A percentile compares a stretch with the other conserved stretches of the same genome.
phyloP scores from a whole-genome alignment of 2,329 filamentous ascomycete species.

The Colletotrichum abscissum region DNA sequence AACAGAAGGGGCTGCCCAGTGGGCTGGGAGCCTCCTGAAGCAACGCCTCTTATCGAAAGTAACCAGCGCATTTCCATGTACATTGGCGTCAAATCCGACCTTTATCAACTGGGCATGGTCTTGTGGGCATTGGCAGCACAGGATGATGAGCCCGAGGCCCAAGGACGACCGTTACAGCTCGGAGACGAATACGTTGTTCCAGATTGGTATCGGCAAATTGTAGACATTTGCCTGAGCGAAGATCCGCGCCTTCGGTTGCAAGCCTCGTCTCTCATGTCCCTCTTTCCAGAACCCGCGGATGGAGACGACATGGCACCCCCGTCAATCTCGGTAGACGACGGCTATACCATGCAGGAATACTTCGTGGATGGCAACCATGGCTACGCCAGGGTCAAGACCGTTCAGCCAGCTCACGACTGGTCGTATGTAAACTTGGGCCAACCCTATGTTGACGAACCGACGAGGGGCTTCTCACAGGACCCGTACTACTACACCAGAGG shows the following conservation, averaged over 20 bases:
- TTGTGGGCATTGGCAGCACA: slow-evolving; percentile 91
- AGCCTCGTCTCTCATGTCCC: slow-evolving; percentile 76
- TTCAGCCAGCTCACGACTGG: slow-evolving; percentile 57
- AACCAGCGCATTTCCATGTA: slow-evolving; percentile 95
- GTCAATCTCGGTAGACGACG: slow-evolving; percentile 54
- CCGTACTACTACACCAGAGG: slow-evolving; percentile 61
- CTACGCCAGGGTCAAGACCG: slow-evolving; percentile 51
- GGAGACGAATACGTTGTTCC: slow-evolving; percentile 74
- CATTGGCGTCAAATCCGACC: slow-evolving; percentile 96
- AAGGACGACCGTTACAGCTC: slow-evolving; percentile 75
- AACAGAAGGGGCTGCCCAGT: slow-evolving; percentile 97
- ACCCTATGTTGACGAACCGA: slow-evolving; percentile 48
- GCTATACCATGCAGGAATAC: slow-evolving; percentile 52
- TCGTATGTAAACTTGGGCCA: slow-evolving; percentile 50
- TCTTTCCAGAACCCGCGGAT: slow-evolving; percentile 66
- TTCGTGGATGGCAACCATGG: slow-evolving; percentile 49
- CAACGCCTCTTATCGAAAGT: slow-evolving; percentile 84
- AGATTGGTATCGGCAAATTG: slow-evolving; percentile 80
- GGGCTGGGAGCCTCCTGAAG: slow-evolving; percentile 96
- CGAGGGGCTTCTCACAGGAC: slow-evolving; percentile 51
- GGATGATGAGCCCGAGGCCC: slow-evolving; percentile 88
- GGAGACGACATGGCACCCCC: slow-evolving; percentile 38
- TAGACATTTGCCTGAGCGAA: slow-evolving; percentile 80
- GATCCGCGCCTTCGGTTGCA: slow-evolving; percentile 78
- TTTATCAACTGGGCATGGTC: slow-evolving; percentile 97